A percentile compares a stretch with the other conserved stretches of the same genome.
Evolutionary conservation across 148 eudicot species (phyloP).

Genomic region (Rhododendron henanense): DNA sequence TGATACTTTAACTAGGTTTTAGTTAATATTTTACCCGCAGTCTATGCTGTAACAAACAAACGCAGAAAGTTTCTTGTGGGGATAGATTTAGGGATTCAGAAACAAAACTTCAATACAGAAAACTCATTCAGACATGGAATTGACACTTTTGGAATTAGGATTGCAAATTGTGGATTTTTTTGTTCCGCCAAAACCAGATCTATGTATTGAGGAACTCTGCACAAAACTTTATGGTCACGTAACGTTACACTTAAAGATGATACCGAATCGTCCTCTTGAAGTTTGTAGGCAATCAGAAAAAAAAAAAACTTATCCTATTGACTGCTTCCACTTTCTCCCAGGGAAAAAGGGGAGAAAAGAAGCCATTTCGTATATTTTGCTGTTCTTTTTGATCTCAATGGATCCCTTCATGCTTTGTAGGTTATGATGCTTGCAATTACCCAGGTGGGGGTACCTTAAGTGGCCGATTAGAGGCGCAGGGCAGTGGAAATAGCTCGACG

Average conservation of each 20-base stretch:
- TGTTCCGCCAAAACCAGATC: background rate
- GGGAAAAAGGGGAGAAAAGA: background rate
- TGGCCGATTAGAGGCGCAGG: background rate
- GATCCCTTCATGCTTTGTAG: slow-evolving; percentile 22
- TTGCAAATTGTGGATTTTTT: background rate
- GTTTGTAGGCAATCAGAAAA: background rate
- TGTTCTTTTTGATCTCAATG: background rate
- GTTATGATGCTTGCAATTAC: slow-evolving; percentile 52
- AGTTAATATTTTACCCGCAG: background rate
- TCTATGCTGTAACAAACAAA: background rate
- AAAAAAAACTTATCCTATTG: background rate
- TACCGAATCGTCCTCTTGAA: background rate
- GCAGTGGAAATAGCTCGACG: background rate
- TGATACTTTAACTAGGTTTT: background rate
- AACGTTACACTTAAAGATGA: background rate
- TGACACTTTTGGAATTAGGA: background rate
- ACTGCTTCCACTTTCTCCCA: background rate
- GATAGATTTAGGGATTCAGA: background rate
- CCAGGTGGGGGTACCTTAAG: slow-evolving; percentile 38
- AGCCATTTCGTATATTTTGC: background rate
- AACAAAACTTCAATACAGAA: background rate
- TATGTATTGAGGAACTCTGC: background rate
- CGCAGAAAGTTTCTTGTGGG: background rate
- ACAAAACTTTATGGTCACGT: too few relatives aligned
- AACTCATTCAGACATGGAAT: background rate